Conservation (phyloP, 345 rosid genomes). For the Turnera subulata region DNA sequence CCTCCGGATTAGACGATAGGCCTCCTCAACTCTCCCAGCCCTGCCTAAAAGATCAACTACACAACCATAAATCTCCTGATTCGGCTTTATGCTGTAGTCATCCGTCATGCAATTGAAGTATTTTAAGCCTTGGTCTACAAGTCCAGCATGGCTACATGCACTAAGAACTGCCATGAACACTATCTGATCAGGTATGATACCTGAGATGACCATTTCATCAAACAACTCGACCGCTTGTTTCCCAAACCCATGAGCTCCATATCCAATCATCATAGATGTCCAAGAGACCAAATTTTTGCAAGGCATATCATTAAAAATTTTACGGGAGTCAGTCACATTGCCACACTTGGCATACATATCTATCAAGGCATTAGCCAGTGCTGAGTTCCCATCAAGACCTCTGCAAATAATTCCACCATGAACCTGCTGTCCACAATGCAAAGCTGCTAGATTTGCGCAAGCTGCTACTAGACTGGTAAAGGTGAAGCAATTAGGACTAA, state of each 20-base stretch:
- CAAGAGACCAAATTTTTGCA: constrained; percentile 66
- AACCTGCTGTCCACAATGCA: constrained; percentile 73
- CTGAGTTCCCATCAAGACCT: constrained; percentile 53
- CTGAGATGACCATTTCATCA: constrained; percentile 70
- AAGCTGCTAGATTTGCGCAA: constrained; percentile 61
- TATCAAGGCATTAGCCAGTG: constrained; percentile 63
- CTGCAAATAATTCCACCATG: constrained; percentile 62
- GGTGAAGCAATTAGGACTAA: constrained; percentile 72
- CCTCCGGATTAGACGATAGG: constrained; percentile 55
- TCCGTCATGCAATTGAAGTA: constrained; percentile 54
- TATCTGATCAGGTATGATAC: constrained; percentile 66
- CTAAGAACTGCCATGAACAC: constrained; percentile 84
- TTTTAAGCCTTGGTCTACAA: constrained; percentile 73
- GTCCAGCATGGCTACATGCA: constrained; percentile 87
- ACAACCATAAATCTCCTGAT: constrained; percentile 72
- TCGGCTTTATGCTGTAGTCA: constrained; percentile 43
- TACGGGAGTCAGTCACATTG: constrained; percentile 45
- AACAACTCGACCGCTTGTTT: constrained; percentile 64
- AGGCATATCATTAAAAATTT: constrained; percentile 46
- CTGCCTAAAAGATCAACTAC: constrained; percentile 85
- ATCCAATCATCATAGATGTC: constrained; percentile 97
- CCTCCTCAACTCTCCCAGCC: constrained; percentile 81
- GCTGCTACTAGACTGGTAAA: constrained; percentile 73
- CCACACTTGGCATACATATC: constrained; percentile 98
- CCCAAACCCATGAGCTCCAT: constrained; percentile 77